These are phyloP conservation scores for Penicillium canariense DNA, from an alignment of 495 filamentous ascomycete genomes.

Conservation along the genomic window DNA sequence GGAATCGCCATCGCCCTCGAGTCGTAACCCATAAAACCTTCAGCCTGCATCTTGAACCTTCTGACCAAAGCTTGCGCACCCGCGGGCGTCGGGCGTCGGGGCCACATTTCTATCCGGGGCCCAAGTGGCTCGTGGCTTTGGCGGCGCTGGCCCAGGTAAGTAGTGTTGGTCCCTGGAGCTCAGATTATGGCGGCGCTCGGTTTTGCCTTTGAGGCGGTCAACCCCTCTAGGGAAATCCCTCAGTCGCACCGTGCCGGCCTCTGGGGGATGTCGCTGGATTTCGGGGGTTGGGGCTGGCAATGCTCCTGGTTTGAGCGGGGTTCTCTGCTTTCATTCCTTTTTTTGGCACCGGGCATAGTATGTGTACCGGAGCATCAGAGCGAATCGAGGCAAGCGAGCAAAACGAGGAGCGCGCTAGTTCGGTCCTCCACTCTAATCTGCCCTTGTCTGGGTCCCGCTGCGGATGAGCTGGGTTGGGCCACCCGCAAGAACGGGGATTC, in stretches of 20 bases:
- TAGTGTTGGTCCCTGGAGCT: background rate
- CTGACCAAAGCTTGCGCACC: background rate
- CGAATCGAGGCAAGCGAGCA: no score
- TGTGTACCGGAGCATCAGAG: no score
- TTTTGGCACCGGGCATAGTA: background rate
- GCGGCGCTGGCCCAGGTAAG: background rate
- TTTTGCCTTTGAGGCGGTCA: background rate
- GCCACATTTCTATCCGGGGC: constrained; percentile 17
- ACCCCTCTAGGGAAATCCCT: constrained; percentile 9
- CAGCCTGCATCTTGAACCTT: no score
- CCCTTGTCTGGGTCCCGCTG: background rate
- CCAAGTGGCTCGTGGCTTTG: background rate
- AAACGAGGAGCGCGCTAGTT: background rate
- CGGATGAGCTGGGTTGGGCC: background rate
- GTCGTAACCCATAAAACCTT: no score
- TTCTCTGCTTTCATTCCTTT: background rate
- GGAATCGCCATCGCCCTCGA: no score
- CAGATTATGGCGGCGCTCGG: background rate
- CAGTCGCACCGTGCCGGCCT: constrained; percentile 2
- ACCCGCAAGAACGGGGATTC: background rate
- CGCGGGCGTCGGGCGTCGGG: constrained; percentile 16
- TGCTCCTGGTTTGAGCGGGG: background rate
- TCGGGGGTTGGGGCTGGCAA: background rate
- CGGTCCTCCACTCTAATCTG: background rate
- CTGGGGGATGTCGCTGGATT: background rate